Percentiles rank a stretch among this genome's conserved stretches.
Evolutionary conservation across 768 basidiomycete species (phyloP).

Genomic region (Collybia sordida): DNA sequence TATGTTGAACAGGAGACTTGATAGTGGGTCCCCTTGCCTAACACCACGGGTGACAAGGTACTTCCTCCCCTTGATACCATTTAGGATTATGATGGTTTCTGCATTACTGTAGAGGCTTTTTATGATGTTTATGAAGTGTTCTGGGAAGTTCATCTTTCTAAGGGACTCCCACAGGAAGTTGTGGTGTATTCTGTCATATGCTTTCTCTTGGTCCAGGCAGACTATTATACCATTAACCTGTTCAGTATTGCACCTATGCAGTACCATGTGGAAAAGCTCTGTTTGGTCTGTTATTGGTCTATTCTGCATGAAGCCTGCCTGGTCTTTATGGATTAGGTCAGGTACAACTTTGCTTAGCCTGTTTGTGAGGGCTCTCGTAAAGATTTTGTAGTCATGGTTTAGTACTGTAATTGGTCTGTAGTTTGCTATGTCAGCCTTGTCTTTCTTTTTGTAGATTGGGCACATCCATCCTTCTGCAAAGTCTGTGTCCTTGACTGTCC

Average conservation of each 20-base stretch:
- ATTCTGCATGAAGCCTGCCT: too few species aligned
- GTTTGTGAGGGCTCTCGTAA: slow-evolving; percentile 27
- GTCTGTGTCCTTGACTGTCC: background rate
- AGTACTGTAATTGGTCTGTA: slow-evolving; percentile 37
- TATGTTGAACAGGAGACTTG: slow-evolving; percentile 36
- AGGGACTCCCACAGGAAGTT: slow-evolving; percentile 28
- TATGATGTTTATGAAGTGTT: background rate
- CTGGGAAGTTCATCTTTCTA: background rate
- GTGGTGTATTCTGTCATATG: too few species aligned
- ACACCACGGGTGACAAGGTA: slow-evolving; percentile 5
- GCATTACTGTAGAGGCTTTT: background rate
- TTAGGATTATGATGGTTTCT: slow-evolving; percentile 7
- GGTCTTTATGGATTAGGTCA: too few species aligned
- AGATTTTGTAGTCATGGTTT: slow-evolving; percentile 35
- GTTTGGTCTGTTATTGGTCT: too few species aligned
- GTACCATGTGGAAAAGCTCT: too few species aligned
- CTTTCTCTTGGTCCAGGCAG: slow-evolving; percentile 31
- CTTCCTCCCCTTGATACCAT: slow-evolving; percentile 4
- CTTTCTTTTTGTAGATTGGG: slow-evolving; percentile 42
- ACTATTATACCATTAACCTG: slow-evolving; percentile 23
- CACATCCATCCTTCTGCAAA: slow-evolving; percentile 37
- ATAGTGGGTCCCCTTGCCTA: slow-evolving; percentile 36
- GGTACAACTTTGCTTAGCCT: too few species aligned
- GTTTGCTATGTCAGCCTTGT: slow-evolving; percentile 25
- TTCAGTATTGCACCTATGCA: slow-evolving; percentile 22